Evolutionary conservation across 371 early-diverging fungal genomes (phyloP), one percentile per base, ranked within the genome.

Genomic region (Gilbertella persicaria): DNA sequence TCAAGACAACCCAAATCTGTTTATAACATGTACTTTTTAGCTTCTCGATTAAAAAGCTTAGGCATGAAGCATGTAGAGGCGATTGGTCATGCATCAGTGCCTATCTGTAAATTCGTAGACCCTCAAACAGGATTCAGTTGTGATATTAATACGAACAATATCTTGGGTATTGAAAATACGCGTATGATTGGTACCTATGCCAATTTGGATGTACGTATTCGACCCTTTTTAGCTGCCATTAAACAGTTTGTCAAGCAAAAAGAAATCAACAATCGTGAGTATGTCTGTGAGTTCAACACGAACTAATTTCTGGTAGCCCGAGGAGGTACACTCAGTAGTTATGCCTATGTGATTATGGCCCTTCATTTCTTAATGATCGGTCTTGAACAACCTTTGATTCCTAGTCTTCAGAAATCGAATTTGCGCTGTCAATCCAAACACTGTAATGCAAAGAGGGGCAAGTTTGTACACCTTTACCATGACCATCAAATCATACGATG

Each of bases 51-150:
- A 13, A 39, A 36, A 16, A 13, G 38, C n/a, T 48, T 57, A 2
- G 68, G 70, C 19, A 74, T 74, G 74, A 26, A 16, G 9, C 14
- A 55, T 28, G 67, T 69, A 2, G 36, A 53, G 20, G 45, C 74
- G 14, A 62, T 74, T 13, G 45, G 48, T 1, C 17, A 21, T 13
- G 65, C 87, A 0, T 73, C 66, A 42, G 87, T 89, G 5, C 87
- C 87, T 3, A 85, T 89, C 16, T 84, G 82, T 71, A 88, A 87
- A 58, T 85, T 87, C 49, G 68, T 66, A 45, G 89, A 89, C 42
- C 86, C 86, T 0, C 66, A 73, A 29, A 58, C 67, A 24, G 51
- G 69, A 12, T 46, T 71, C 39, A 60, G 58, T 0, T 82, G 84
- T 23, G 86, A 87, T 48, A 68, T 84, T 52, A 85, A 78, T 53